Conservation (phyloP, 2,329 filamentous ascomycete genomes). For the Aspergillus sp. region DNA sequence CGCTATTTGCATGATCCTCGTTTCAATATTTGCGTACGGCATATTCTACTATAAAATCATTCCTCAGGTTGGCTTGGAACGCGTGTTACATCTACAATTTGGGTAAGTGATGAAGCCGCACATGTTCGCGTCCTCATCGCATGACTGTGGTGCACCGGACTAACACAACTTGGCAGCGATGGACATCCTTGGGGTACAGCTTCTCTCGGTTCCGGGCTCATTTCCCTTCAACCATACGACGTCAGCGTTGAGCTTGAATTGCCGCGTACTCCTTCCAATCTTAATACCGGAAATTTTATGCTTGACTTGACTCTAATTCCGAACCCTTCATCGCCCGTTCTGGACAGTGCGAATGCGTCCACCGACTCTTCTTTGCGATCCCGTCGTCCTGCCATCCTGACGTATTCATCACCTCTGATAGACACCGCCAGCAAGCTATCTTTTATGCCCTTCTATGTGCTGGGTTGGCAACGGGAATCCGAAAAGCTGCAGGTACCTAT, state of each 20-base stretch:
- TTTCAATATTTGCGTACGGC: slow-evolving; percentile 61
- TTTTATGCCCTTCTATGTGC: slow-evolving; percentile 67
- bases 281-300: slow-evolving; percentile 90
- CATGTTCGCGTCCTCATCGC: background rate
- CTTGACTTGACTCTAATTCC: slow-evolving; percentile 71
- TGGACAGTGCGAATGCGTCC: slow-evolving; percentile 28
- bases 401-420: slow-evolving; percentile 72
- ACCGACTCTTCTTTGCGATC: slow-evolving; percentile 58
- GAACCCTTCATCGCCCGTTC: slow-evolving; percentile 37
- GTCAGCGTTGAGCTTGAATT: slow-evolving; percentile 72
- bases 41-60: slow-evolving; percentile 70
- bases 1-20: slow-evolving; percentile 54
- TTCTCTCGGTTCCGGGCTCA: slow-evolving; percentile 54
- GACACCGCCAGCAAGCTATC: slow-evolving; percentile 60
- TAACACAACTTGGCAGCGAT: slow-evolving; percentile 31
- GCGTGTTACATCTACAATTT: slow-evolving; percentile 67
- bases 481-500: slow-evolving; percentile 66
- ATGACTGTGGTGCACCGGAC: background rate
- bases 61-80: slow-evolving; percentile 62
- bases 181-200: slow-evolving; percentile 55
- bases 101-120: slow-evolving; percentile 45
- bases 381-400: slow-evolving; percentile 73
- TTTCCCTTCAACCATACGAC: slow-evolving; percentile 79
- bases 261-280: slow-evolving; percentile 74
- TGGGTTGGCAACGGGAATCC: slow-evolving; percentile 65